A percentile compares a stretch with the other conserved stretches of the same genome.
Evolutionary conservation across 805 yeast genomes (phyloP).

Genomic region (Metschnikowia rubicola): DNA sequence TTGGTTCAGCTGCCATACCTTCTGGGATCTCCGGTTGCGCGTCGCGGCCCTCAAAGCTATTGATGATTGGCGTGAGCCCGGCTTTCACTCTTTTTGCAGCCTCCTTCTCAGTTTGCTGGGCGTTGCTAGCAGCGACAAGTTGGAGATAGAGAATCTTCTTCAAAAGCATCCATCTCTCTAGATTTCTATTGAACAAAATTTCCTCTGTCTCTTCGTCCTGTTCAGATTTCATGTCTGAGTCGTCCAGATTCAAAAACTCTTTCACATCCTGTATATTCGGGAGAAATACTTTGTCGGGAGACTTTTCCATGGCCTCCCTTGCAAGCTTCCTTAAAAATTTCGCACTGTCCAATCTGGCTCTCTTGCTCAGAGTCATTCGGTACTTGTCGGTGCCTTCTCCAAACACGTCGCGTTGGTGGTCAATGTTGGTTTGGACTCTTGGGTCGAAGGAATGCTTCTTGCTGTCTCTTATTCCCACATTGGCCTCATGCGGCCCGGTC

Average conservation of each 20-base stretch:
- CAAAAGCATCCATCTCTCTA: slow-evolving; percentile 66
- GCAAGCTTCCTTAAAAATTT: slow-evolving; percentile 58
- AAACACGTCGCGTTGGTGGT: slow-evolving; percentile 67
- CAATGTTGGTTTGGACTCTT: slow-evolving; percentile 64
- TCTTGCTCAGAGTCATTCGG: slow-evolving; percentile 42
- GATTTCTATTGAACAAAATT: slow-evolving; percentile 40
- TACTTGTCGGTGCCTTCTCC: slow-evolving; percentile 74
- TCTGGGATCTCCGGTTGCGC: not conserved
- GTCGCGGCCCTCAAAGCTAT: slow-evolving; percentile 3
- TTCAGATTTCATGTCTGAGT: slow-evolving; percentile 30
- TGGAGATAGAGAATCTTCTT: slow-evolving; percentile 70
- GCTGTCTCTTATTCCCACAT: slow-evolving; percentile 77
- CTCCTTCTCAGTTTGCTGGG: slow-evolving; percentile 38
- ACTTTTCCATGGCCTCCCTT: slow-evolving; percentile 39
- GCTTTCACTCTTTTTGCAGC: slow-evolving; percentile 32
- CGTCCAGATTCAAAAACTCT: slow-evolving; percentile 52
- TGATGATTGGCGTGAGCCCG: slow-evolving; percentile 24
- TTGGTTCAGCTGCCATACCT: not conserved
- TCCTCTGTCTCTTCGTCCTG: slow-evolving; percentile 39
- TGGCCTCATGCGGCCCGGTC: slow-evolving; percentile 73
- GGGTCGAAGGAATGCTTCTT: slow-evolving; percentile 80
- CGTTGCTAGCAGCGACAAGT: slow-evolving; percentile 55
- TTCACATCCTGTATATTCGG: slow-evolving; percentile 59
- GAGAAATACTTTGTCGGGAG: slow-evolving; percentile 34
- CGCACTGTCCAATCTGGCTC: slow-evolving; percentile 52